Percentiles rank a stretch among this genome's conserved stretches.
Evolutionary conservation across 192 early-diverging fungal species (phyloP).

Genomic region (Funneliformis mosseae): DNA sequence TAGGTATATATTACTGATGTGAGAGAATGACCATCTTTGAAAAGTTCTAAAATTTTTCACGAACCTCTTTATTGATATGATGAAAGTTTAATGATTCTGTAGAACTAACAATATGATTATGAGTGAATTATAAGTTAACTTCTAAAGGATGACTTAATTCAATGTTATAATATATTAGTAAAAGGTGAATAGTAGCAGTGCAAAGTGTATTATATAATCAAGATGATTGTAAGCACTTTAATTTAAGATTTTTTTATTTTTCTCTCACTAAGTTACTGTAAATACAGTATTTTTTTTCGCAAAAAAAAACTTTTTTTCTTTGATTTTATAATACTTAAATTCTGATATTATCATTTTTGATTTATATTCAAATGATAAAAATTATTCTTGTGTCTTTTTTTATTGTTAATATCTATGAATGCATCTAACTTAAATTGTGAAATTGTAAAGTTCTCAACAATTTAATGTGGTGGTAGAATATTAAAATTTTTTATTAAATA

Average conservation of each 20-base stretch:
- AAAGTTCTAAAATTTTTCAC: background rate
- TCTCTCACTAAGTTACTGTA: background rate
- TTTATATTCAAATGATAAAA: background rate
- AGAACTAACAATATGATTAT: constrained; percentile 9
- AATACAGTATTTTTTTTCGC: constrained; percentile 4
- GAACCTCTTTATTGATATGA: background rate
- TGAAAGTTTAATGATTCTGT: background rate
- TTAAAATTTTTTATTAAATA: constrained; percentile 4
- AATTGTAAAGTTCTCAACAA: background rate
- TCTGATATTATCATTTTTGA: constrained; percentile 10
- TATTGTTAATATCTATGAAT: background rate
- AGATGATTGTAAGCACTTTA: background rate
- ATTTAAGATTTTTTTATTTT: background rate
- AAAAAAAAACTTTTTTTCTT: background rate
- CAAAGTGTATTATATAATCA: background rate
- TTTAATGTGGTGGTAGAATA: background rate
- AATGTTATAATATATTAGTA: background rate
- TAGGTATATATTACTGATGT: background rate
- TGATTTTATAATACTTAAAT: background rate
- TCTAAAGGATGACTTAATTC: background rate
- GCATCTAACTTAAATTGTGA: background rate
- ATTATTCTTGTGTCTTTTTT: background rate
- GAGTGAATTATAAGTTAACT: constrained; percentile 7
- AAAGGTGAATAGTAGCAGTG: constrained; percentile 1
- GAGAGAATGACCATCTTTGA: background rate